A percentile compares a stretch with the other conserved stretches of the same genome.
Conservation (phyloP, 257 asterid species). For the Leonotis leonurus region DNA sequence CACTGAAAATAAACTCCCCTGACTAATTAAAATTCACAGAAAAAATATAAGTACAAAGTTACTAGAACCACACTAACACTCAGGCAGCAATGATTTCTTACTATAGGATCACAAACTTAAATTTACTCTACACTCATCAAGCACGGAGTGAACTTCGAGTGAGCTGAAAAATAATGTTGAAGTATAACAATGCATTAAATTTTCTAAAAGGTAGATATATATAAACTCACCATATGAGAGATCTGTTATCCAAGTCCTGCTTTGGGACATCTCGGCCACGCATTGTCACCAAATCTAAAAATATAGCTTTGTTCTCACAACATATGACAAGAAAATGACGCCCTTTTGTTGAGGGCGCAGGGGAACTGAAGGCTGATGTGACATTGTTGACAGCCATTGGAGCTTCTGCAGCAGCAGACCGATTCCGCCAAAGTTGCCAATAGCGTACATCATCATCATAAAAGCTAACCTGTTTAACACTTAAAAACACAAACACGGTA, state of each 20-base stretch:
- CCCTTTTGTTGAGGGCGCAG: conserved; percentile 92
- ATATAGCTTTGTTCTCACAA: conserved; percentile 94
- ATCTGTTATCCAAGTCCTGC: conserved; percentile 91
- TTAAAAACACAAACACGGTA: conserved; percentile 32
- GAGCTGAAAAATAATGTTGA: not conserved
- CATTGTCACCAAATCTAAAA: conserved; percentile 96
- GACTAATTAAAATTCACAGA: not conserved
- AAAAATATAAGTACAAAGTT: not conserved
- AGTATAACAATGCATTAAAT: not conserved
- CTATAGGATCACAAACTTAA: not conserved
- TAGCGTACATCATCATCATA: conserved; percentile 91
- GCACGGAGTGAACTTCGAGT: not conserved
- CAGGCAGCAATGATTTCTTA: not conserved
- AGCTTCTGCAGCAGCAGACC: conserved; percentile 94
- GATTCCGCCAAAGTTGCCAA: conserved; percentile 91
- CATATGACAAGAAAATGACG: conserved; percentile 96
- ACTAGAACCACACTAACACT: not conserved
- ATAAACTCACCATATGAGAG: conserved; percentile 68
- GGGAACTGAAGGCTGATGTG: conserved; percentile 75
- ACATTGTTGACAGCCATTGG: conserved; percentile 74
- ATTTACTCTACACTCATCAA: not conserved
- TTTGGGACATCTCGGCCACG: conserved; percentile 98
- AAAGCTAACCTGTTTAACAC: conserved; percentile 99
- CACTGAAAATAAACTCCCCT: not conserved
- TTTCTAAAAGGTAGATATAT: conserved; percentile 2